These are phyloP conservation scores for Botrytis deweyae DNA, from an alignment of 2,329 filamentous ascomycete genomes.

Conservation along the genomic window DNA sequence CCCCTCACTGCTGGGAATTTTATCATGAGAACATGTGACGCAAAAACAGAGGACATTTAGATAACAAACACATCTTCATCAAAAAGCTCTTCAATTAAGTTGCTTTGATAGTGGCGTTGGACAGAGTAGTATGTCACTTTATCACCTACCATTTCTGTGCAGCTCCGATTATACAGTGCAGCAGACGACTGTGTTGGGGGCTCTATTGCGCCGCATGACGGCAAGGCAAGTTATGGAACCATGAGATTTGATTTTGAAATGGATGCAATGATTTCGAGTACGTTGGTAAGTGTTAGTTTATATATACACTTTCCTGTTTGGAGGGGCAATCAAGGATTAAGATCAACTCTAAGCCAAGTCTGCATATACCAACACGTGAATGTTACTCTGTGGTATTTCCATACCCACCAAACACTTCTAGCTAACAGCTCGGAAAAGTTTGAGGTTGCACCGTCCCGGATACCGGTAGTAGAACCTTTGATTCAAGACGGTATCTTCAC, in stretches of 20 bases:
- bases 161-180: neutral
- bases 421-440: constrained; percentile 56
- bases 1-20: too few species aligned
- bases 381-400: neutral
- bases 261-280: neutral
- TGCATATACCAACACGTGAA: neutral
- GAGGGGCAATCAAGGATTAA: neutral
- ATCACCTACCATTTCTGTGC: neutral
- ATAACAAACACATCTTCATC: too few species aligned
- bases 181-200: neutral
- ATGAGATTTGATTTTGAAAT: neutral
- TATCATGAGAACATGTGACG: neutral
- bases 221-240: neutral
- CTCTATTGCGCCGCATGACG: neutral
- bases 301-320: neutral
- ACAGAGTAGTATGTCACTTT: neutral
- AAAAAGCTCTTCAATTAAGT: too few species aligned
- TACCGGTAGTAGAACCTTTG: constrained; percentile 46
- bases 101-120: too few species aligned
- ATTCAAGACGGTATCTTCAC: constrained; percentile 57
- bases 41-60: neutral
- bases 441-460: constrained; percentile 46
- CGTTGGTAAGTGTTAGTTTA: too few species aligned
- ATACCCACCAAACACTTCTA: constrained; percentile 35
- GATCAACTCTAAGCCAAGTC: neutral